Percentiles rank a stretch among this genome's conserved stretches.
Conservation (phyloP, 495 filamentous ascomycete genomes). For the Penicillium tannophilum region DNA sequence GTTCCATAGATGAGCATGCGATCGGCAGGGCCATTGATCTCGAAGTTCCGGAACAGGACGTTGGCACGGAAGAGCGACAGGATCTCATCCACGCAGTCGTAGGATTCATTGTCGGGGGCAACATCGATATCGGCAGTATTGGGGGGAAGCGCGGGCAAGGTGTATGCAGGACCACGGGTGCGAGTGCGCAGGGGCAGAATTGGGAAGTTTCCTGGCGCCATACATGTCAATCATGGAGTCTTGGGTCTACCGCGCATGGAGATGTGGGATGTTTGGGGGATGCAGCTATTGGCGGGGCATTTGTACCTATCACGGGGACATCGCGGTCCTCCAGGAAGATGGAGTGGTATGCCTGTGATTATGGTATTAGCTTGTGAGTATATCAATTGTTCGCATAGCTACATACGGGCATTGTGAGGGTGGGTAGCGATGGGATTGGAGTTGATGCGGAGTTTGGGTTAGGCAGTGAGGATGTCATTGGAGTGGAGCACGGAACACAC, state of each 20-base stretch:
- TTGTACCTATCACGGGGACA: conserved; percentile 64
- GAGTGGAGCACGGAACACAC: conserved; percentile 19
- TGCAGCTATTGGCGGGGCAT: conserved; percentile 21
- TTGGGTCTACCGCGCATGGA: conserved; percentile 2
- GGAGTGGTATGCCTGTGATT: conserved; percentile 81
- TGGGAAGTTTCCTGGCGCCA: conserved; percentile 76
- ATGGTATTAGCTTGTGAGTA: conserved; percentile 9
- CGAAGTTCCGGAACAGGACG: conserved; percentile 98
- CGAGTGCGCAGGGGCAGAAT: conserved; percentile 91
- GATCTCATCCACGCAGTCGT: conserved; percentile 94
- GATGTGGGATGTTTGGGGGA: conserved; percentile 5
- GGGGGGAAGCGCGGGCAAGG: conserved; percentile 72
- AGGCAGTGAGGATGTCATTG: conserved; percentile 45
- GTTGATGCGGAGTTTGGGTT: conserved; percentile 29
- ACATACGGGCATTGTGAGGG: conserved; percentile 55
- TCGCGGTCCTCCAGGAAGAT: conserved; percentile 84
- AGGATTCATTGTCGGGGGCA: conserved; percentile 81
- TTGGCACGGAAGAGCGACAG: conserved; percentile 94
- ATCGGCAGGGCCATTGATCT: conserved; percentile 96
- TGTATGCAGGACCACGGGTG: conserved; percentile 88
- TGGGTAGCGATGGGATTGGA: conserved; percentile 12
- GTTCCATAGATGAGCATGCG: conserved; percentile 95
- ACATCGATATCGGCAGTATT: conserved; percentile 69
- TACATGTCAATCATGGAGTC: conserved; percentile 13
- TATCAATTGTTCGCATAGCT: neutral